phyloP scores from a whole-genome alignment of 495 filamentous ascomycete species.

The Penicillium chermesinum region DNA sequence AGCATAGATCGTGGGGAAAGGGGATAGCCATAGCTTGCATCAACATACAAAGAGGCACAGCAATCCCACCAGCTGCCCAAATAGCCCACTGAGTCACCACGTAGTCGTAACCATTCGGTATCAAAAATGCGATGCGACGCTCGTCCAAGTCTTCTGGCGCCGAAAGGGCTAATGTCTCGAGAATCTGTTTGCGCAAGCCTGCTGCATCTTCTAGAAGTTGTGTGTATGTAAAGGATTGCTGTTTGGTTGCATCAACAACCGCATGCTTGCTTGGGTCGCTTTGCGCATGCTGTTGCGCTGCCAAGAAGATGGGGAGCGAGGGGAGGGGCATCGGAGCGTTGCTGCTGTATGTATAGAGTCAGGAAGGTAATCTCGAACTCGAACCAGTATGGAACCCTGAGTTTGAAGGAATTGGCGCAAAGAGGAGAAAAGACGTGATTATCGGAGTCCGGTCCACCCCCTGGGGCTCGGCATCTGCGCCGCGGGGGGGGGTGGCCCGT shows the following conservation, averaged over 20 bases:
- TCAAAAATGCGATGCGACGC: constrained; percentile 72
- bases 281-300: constrained; percentile 38
- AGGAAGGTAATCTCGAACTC: too few relatives aligned
- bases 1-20: not conserved
- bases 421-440: too few relatives aligned
- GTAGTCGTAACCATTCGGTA: constrained; percentile 91
- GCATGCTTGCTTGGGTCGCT: constrained; percentile 65
- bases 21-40: not conserved
- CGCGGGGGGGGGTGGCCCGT: too few relatives aligned
- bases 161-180: constrained; percentile 39
- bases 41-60: constrained; percentile 35
- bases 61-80: constrained; percentile 40
- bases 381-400: too few relatives aligned
- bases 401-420: too few relatives aligned
- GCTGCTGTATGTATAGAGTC: not conserved
- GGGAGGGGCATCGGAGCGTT: constrained; percentile 46
- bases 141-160: constrained; percentile 57
- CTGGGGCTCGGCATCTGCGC: not conserved
- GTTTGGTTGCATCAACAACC: constrained; percentile 67
- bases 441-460: not conserved
- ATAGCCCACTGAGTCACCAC: constrained; percentile 61
- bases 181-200: constrained; percentile 56
- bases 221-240: constrained; percentile 70
- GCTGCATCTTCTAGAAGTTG: constrained; percentile 73
- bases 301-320: constrained; percentile 70